Base-by-base conservation (phyloP, 805 yeast genomes). In the Starmerella sp. region DNA sequence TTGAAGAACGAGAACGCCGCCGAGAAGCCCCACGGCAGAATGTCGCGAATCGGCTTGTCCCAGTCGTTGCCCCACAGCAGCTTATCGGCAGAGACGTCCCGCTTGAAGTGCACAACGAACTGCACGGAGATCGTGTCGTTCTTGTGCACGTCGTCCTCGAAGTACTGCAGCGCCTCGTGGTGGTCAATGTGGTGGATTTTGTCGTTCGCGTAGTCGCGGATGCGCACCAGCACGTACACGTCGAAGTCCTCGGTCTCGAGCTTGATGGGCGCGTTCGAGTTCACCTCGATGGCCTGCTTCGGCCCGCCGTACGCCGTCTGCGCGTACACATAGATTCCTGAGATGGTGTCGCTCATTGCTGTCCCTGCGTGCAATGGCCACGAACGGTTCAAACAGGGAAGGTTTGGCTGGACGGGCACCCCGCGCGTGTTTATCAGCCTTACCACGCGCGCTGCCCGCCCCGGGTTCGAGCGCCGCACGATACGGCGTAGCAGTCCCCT, bases 61-160 rank as follows among this genome's bases (percentile, higher is more conserved):
- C 81, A 81, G 62, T 83, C 88, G 63, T 83, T 83, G 1, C 89
- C 89, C 69, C 80, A 83, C n/a, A 79, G 56, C 42, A 83, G 67
- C n/a, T 75, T 73, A 43, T 76, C 71, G 2, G 84, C 86, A 17
- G 61, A 63, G n/a, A 81, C 71, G 10, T 62, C 59, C 49, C 53
- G 54, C 31, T 63, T 68, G 44, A 83, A 84, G 10, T 62, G 68
- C 56, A 78, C 73, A 53, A 63, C 49, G 55, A 75, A 62, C 62
- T 71, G 71, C 51, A 76, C 63, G 36, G 77, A 71, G 55, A 68
- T 61, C 10, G 57, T 59, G 52, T 68, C 71, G 29, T 56, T 29
- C 36, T 42, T 22, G 53, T 68, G 73, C 17, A 48, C 48, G 4
- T 57, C 52, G 38, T 48, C 42, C 10, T 56, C 58, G 54, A 70